Conservation (phyloP, 176 grass and related monocot species). For the Aechmea fasciata region DNA sequence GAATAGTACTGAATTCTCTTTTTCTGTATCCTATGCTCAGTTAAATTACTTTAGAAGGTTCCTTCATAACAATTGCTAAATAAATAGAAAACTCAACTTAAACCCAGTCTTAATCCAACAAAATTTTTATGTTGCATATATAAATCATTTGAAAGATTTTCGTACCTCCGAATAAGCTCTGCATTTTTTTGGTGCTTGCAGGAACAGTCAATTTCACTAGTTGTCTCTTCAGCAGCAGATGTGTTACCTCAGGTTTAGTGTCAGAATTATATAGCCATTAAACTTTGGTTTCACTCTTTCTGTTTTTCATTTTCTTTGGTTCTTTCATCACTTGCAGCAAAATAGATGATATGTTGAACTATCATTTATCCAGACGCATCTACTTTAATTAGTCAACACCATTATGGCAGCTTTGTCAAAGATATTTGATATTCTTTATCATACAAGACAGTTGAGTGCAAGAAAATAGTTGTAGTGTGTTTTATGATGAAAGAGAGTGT, state of each 20-base stretch:
- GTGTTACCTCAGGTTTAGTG: conserved; percentile 78
- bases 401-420: background rate
- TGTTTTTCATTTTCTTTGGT: background rate
- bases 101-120: too few relatives aligned
- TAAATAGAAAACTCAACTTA: conserved; percentile 1
- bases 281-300: conserved; percentile 2
- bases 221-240: conserved; percentile 75
- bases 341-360: conserved; percentile 21
- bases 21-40: background rate
- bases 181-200: conserved; percentile 26
- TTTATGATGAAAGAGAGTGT: too few relatives aligned
- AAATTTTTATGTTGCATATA: too few relatives aligned
- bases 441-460: too few relatives aligned
- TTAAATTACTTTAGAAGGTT: background rate
- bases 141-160: background rate
- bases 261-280: conserved; percentile 3
- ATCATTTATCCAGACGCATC: conserved; percentile 3
- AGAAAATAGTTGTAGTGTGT: too few relatives aligned
- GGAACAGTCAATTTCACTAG: conserved; percentile 85
- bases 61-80: conserved; percentile 11
- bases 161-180: conserved; percentile 1
- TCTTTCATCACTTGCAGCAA: background rate
- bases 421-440: background rate
- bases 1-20: background rate
- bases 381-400: background rate